phyloP scores from a whole-genome alignment of 768 basidiomycete genomes.

The Chlorophyllum brunneum region DNA sequence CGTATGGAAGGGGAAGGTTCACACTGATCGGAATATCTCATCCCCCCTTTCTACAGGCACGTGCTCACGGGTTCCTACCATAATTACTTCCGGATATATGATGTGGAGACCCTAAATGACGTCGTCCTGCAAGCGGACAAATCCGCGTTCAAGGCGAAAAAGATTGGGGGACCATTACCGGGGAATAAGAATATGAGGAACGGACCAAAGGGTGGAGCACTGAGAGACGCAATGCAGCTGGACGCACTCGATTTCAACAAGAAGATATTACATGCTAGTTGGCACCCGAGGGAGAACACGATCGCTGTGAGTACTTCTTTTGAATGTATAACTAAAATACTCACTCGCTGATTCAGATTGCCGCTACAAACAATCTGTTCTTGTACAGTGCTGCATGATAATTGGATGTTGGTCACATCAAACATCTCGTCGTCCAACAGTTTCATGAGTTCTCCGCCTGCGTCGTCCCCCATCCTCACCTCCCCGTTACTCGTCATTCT shows the following conservation, averaged over 20 bases:
- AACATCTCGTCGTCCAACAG: neutral
- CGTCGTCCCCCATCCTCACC: neutral
- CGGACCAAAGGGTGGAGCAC: conserved; percentile 59
- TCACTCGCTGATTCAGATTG: conserved; percentile 55
- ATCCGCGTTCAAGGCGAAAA: conserved; percentile 99
- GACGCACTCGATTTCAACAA: conserved; percentile 92
- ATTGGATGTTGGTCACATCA: conserved; percentile 16
- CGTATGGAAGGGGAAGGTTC: neutral
- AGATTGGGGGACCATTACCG: conserved; percentile 85
- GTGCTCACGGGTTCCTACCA: conserved; percentile 99
- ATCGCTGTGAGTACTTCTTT: conserved; percentile 70
- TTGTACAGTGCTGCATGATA: conserved; percentile 70
- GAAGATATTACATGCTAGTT: conserved; percentile 94
- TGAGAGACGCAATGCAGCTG: conserved; percentile 84
- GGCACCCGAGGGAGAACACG: conserved; percentile 98
- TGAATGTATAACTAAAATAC: neutral
- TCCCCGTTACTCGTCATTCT: neutral
- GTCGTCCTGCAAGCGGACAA: conserved; percentile 98
- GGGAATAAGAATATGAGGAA: conserved; percentile 73
- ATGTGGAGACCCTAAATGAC: conserved; percentile 82
- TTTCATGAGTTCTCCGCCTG: neutral
- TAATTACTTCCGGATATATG: conserved; percentile 99
- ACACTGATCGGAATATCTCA: conserved; percentile 19
- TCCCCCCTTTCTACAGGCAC: conserved; percentile 49
- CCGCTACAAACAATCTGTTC: conserved; percentile 96